phyloP scores from a whole-genome alignment of 83 land plant genomes.

The Picea abies region DNA sequence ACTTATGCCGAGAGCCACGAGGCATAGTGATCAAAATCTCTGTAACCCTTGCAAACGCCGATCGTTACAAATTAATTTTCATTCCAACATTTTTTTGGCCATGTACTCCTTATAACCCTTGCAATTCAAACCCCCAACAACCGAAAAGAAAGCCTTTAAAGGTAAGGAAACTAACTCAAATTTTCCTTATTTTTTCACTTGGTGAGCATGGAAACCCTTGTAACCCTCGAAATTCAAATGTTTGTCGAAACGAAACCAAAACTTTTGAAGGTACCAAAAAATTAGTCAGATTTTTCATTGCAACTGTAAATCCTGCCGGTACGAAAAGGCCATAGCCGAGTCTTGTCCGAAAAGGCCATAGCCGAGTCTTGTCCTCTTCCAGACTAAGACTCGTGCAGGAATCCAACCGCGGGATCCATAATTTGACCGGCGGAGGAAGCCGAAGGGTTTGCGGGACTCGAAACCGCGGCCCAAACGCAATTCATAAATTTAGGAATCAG shows the following conservation, averaged over 20 bases:
- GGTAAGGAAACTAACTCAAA: background rate
- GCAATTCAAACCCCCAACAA: slow-evolving; percentile 1
- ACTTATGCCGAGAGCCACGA: slow-evolving; percentile 9
- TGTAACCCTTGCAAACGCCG: background rate
- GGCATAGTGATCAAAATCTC: slow-evolving; percentile 5
- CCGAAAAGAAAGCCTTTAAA: background rate
- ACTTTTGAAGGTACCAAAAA: background rate
- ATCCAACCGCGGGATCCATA: background rate
- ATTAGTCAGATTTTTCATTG: background rate
- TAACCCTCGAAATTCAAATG: slow-evolving; percentile 8
- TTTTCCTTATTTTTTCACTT: background rate
- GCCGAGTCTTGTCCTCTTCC: background rate
- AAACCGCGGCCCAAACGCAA: too few relatives aligned
- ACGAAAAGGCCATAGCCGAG: too few relatives aligned
- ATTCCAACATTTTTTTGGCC: background rate
- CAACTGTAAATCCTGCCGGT: too few relatives aligned
- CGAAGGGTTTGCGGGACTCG: too few relatives aligned
- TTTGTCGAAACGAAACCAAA: background rate
- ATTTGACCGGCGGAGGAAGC: background rate
- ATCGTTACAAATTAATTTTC: background rate
- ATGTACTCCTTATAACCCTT: background rate
- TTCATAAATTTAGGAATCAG: background rate
- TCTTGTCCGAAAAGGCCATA: too few relatives aligned
- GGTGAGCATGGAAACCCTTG: background rate
- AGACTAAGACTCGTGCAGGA: background rate